These are phyloP conservation scores for Glebionis coronaria DNA, from an alignment of 129 eudicot species.

Conservation along the genomic window DNA sequence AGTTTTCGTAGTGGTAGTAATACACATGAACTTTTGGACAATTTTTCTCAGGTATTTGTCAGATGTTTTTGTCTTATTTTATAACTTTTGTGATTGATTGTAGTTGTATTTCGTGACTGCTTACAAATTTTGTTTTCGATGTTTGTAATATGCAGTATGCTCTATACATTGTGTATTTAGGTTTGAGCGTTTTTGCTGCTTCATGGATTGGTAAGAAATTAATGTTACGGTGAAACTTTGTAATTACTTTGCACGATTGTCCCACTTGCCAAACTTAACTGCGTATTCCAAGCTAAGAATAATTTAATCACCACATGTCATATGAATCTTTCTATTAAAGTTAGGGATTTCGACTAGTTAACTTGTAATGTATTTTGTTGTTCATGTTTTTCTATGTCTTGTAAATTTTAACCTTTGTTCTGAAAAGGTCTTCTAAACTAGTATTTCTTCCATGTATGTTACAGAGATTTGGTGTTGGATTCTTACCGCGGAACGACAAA, in stretches of 20 bases:
- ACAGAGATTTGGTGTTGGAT: slow-evolving; percentile 70
- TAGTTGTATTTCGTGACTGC: not conserved
- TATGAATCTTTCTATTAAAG: no score
- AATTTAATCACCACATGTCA: not conserved
- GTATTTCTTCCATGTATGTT: not conserved
- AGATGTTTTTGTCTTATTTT: not conserved
- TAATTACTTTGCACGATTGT: no score
- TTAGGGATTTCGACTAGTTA: no score
- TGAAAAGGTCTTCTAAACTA: no score
- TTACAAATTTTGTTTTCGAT: slow-evolving; percentile 13
- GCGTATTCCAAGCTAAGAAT: not conserved
- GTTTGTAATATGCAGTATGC: slow-evolving; percentile 49
- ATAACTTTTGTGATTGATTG: not conserved
- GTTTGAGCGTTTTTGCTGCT: slow-evolving; percentile 50
- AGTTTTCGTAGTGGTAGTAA: not conserved
- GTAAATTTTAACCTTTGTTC: not conserved
- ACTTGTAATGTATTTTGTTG: no score
- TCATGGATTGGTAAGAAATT: slow-evolving; percentile 63
- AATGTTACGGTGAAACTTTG: not conserved
- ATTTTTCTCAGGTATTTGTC: slow-evolving; percentile 33
- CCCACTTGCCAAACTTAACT: not conserved
- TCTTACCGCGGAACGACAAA: slow-evolving; percentile 62
- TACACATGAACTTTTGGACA: slow-evolving; percentile 33
- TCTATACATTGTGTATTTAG: slow-evolving; percentile 45
- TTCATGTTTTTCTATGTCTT: not conserved